Base-by-base conservation (phyloP, 1,284 basidiomycete species). In the Pseudozyma sp. region DNA sequence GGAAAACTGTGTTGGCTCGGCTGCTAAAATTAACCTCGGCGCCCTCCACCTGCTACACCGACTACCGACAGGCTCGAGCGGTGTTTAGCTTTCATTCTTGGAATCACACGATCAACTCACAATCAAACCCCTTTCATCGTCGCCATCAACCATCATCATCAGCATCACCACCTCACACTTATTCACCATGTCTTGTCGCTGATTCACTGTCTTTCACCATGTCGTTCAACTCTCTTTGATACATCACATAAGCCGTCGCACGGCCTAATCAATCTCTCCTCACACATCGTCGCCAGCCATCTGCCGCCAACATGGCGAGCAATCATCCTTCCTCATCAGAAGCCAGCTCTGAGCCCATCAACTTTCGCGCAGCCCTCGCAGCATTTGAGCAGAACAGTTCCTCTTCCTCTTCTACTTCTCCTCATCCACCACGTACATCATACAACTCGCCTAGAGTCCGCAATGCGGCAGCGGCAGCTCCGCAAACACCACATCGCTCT, bases 291-390 rank as follows among this genome's bases (percentile, higher is more conserved):
- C 52, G 14, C 9, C 16, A 10, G n/a, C 25, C 21, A 16, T n/a
- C 4, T 38, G 19, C 19, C 43, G 21, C 19, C 52, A 63, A 10
- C 39, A 70, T 70, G 67, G 35, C 56, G 6, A 49, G 42, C 35
- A 51, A n/a, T 40, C 5, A 21, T n/a, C 39, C 12, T 40, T 47
- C 45, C 19, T 47, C 45, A 25, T 18, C 45, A n/a, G 49, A 48
- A 3, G 49, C 56, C 10, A 57, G 67, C 48, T 59, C 63, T 1
- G 54, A 70, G 54, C 53, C 63, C 5, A 70, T 75, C 63, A 70
- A 75, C 60, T 75, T 75, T 36, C 72, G 64, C 18, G 67, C 72
- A 3, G 72, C 72, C 1, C 64, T 70, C 19, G 72, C 72, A 9
- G 72, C 72, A 9, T 75, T 75, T 47, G 59, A 75, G 25, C 35